Evolutionary conservation across 2,329 filamentous ascomycete species (phyloP), one percentile per base, ranked within the genome.

Genomic region (Colletotrichum lindemuthianum): DNA sequence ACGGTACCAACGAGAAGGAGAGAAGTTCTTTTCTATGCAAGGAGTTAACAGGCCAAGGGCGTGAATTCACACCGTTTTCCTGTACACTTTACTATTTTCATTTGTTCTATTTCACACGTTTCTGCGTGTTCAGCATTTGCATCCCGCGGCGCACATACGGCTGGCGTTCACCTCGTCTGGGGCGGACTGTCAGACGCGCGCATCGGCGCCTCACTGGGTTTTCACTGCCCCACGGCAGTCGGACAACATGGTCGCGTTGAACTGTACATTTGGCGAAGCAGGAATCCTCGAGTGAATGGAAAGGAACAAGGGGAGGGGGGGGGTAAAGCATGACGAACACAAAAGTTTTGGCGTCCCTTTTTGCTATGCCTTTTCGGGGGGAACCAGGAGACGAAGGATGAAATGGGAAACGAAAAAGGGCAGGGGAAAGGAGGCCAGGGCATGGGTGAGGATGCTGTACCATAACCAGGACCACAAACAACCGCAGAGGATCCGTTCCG

Each of bases 321-420:
- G 61, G 61, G 24, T 24, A 55, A 43, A 56, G 61, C 61, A 65
- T 65, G 58, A 65, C 54, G 43, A 63, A 47, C 50, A 41, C 41
- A 65, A 65, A 65, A 55, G 51, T 57, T 60, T 65, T 61, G 61
- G 51, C 61, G 61, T 65, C 58, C 61, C 61, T 48, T 55, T 61
- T 61, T 61, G 37, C 37, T 58, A 50, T 61, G 59, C 58, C 61
- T 60, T 64, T 60, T 37, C 37, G 54, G 32, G 54, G 32, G 54
- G 49, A 32, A 49, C 24, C 24, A 12, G 15, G 44, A 43, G 34
- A 39, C 11, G 16, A 37, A 39, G 36, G 44, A 39, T 12, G 41
- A 48, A n/a, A 11, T 34, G 15, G 55, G 45, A 41, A 50, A 50
- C 48, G n/a, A 52, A 44, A 43, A 61, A 41, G 58, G 58, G 55